These are phyloP conservation scores for Myriosclerotinia curreyana DNA, from an alignment of 2,329 filamentous ascomycete genomes.

Conservation along the genomic window DNA sequence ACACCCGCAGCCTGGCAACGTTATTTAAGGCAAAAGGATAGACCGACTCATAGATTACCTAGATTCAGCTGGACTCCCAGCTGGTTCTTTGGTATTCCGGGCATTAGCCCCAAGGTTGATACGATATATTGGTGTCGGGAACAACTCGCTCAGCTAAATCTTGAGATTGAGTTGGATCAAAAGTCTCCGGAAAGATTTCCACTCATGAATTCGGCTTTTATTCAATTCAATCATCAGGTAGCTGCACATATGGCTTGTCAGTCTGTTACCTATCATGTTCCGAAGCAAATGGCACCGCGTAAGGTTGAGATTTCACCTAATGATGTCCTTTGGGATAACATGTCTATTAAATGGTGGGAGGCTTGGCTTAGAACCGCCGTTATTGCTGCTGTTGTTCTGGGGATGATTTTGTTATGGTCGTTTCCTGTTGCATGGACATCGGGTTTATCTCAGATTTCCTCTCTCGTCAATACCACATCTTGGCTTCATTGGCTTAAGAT, in stretches of 20 bases:
- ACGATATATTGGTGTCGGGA: conserved; percentile 88
- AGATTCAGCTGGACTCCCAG: conserved; percentile 52
- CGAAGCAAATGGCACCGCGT: conserved; percentile 88
- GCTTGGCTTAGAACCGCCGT: conserved; percentile 62
- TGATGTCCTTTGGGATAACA: conserved; percentile 95
- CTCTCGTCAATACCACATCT: conserved; percentile 59
- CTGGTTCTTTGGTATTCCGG: conserved; percentile 76
- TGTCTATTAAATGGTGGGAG: conserved; percentile 94
- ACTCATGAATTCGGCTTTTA: conserved; percentile 92
- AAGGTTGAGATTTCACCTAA: conserved; percentile 90
- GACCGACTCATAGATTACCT: conserved; percentile 79
- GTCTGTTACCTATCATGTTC: conserved; percentile 82
- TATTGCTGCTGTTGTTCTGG: conserved; percentile 63
- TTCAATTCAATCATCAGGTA: conserved; percentile 97
- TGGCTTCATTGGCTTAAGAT: conserved; percentile 70
- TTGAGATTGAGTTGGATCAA: conserved; percentile 91
- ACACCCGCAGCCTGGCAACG: conserved; percentile 74
- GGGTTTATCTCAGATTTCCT: conserved; percentile 71
- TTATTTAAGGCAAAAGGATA: conserved; percentile 76
- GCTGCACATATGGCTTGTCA: conserved; percentile 98
- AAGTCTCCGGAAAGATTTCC: conserved; percentile 81
- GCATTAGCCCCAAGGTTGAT: conserved; percentile 87
- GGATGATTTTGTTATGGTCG: conserved; percentile 84
- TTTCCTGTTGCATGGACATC: conserved; percentile 88
- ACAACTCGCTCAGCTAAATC: conserved; percentile 80